Conservation (phyloP, 345 rosid species). For the Sonneratia alba region DNA sequence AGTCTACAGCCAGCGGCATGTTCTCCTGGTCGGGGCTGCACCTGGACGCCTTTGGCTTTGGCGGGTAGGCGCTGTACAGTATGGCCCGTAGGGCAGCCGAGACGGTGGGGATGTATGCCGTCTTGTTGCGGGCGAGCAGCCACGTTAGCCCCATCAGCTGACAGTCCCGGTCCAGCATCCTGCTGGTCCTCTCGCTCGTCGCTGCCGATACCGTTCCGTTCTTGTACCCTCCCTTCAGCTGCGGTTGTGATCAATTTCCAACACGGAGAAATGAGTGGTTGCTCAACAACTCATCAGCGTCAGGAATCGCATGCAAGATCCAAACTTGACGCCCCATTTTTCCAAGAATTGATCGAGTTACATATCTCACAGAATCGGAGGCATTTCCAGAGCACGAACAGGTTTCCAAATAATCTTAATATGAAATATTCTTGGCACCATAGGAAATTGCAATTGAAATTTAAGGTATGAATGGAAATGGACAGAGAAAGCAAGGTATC, state of each 20-base stretch:
- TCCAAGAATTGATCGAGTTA: too few species aligned
- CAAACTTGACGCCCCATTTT: neutral
- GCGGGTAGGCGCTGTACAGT: conserved; percentile 85
- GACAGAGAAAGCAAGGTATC: neutral
- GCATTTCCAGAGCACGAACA: too few species aligned
- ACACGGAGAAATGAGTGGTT: neutral
- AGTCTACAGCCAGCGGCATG: conserved; percentile 99
- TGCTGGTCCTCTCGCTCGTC: conserved; percentile 47
- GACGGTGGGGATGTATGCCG: conserved; percentile 95
- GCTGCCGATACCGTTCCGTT: conserved; percentile 23
- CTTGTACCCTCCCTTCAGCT: conserved; percentile 66
- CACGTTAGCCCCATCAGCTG: conserved; percentile 98
- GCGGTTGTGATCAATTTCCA: neutral
- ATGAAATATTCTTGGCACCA: too few species aligned
- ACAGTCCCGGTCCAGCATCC: conserved; percentile 90
- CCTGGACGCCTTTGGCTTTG: conserved; percentile 56
- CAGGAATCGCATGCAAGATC: neutral
- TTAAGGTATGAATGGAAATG: neutral
- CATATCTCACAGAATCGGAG: too few species aligned
- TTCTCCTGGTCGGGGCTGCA: conserved; percentile 99
- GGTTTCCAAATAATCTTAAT: too few species aligned
- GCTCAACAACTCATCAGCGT: neutral
- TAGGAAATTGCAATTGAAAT: neutral
- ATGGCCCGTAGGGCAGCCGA: conserved; percentile 91
- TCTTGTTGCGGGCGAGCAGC: conserved; percentile 92